Base-by-base conservation (phyloP, 768 basidiomycete genomes). In the Kwoniella mangroviensis region DNA sequence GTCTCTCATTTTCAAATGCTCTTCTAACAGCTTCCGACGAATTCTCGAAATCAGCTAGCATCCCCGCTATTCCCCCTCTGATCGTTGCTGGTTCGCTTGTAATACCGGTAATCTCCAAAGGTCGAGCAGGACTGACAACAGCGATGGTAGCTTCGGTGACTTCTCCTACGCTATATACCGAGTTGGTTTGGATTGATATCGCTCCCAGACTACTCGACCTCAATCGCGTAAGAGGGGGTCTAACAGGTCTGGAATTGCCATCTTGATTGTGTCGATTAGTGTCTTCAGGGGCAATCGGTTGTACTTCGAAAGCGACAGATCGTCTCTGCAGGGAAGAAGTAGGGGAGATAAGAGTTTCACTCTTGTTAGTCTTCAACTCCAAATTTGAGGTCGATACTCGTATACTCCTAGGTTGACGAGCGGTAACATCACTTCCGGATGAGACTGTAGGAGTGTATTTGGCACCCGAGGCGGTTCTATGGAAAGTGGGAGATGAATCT, bases 111-210 rank as follows among this genome's bases (percentile, higher is more conserved):
- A 40, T 15, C 10, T 41, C 65, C 1, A 74, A 34, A 21, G 63
- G 45, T 24, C 40, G 52, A 21, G 73, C 73, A 10, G 55, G 41
- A 7, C 55, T 43, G 5, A 74, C 24, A 10, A 53, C 43, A 6
- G 55, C 56, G 42, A 15, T 59, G 21, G 62, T 68, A 26, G 73
- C 73, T 2, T 42, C 28, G 1, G n/a, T 28, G 5, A 74, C 66
- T 59, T 74, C 73, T 22, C 67, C 73, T 21, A 74, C 63, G 43
- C 69, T 71, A 58, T 68, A 74, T 1, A 68, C 64, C 34, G 73
- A 71, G 40, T 52, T 63, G 3, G 67, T 74, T 2, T 67, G 56
- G 45, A 52, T 26, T 19, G 73, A 70, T n/a, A 73, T 56, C 7
- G 54, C 63, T 5, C 68, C 72, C 28, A 69, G 21, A 42, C 70